Base-by-base conservation (phyloP, 495 filamentous ascomycete genomes). In the Poronia punctata region DNA sequence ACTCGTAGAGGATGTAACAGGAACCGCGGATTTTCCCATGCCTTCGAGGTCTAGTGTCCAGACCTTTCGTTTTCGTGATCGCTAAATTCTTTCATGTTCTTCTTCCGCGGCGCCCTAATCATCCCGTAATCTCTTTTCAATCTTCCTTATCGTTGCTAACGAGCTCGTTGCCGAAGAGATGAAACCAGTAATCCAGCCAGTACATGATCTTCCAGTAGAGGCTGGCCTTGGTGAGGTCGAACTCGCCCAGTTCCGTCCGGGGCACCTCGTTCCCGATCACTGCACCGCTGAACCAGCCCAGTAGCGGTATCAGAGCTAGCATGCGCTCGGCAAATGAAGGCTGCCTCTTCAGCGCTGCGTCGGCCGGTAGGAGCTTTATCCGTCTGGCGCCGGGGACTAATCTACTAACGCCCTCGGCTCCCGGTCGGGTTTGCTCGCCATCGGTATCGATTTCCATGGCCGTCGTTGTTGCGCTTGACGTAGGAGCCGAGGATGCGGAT, bases 221-320 rank as follows among this genome's bases (percentile, higher is more conserved):
- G 43, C 79, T 84, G 3, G 87, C 87, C 44, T 69, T 75, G 25
- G 70, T 73, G 61, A 75, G 82, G 50, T 95, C 87, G 45, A 93
- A 88, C 2, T 76, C 74, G n/a, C 86, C 87, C 33, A 78, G 66
- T n/a, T 88, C 86, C 23, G 69, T 78, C 28, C 84, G 71, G 26
- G 85, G 84, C 15, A 89, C 79, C 37, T 79, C 75, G 46, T 79
- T 79, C 3, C 87, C 88, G 40, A 93, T 89, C 41, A 92, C 78
- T 44, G 86, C 83, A 19, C 82, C 77, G 4, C 75, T 81, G 47
- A 88, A 82, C 75, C 80, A 83, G 40, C 67, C 73, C 36, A 84
- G 52, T 33, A 83, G 63, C 1, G 82, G 80, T 23, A 86, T 75
- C 18, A 74, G 71, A 25, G 68, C 69, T 22, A 83, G 55, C 10